phyloP scores from a whole-genome alignment of 1,284 basidiomycete species.

The Boletellus sp. region DNA sequence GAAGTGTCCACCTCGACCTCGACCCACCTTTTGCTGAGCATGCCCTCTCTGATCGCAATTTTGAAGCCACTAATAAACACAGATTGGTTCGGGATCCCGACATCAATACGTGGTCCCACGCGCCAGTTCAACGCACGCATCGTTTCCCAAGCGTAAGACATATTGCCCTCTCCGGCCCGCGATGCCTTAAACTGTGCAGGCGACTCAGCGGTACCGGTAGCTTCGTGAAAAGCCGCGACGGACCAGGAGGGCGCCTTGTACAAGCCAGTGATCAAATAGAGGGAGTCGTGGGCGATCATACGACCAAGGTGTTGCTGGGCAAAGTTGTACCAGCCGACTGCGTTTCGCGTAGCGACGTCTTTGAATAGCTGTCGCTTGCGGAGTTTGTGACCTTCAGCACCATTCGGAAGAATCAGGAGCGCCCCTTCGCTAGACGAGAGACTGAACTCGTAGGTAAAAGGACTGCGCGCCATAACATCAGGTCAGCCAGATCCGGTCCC shows the following conservation, averaged over 20 bases:
- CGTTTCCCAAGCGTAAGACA: constrained; percentile 10
- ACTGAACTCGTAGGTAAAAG: constrained; percentile 4
- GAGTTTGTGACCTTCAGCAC: constrained; percentile 9
- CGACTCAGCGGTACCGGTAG: not conserved
- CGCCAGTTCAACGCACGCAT: constrained; percentile 10
- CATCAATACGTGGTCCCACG: constrained; percentile 4
- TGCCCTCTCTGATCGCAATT: constrained; percentile 8
- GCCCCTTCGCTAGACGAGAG: constrained; percentile 17
- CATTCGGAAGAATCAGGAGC: not conserved
- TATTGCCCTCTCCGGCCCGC: not conserved
- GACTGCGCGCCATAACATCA: not conserved
- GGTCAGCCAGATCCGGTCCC: not conserved
- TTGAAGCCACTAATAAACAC: constrained; percentile 18
- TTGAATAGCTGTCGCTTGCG: not conserved
- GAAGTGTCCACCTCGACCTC: constrained; percentile 4
- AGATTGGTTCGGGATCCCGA: constrained; percentile 7
- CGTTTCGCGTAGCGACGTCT: constrained; percentile 1
- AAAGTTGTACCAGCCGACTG: constrained; percentile 10
- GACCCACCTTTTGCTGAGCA: constrained; percentile 2
- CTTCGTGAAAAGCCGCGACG: constrained; percentile 7
- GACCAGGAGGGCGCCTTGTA: constrained; percentile 17
- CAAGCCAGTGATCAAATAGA: constrained; percentile 16
- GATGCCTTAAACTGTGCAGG: constrained; percentile 9
- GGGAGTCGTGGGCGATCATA: constrained; percentile 12
- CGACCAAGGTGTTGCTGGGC: constrained; percentile 9